These are phyloP conservation scores for Populus trichocarpa DNA, from an alignment of 441 rosid species.

Conservation along the genomic window DNA sequence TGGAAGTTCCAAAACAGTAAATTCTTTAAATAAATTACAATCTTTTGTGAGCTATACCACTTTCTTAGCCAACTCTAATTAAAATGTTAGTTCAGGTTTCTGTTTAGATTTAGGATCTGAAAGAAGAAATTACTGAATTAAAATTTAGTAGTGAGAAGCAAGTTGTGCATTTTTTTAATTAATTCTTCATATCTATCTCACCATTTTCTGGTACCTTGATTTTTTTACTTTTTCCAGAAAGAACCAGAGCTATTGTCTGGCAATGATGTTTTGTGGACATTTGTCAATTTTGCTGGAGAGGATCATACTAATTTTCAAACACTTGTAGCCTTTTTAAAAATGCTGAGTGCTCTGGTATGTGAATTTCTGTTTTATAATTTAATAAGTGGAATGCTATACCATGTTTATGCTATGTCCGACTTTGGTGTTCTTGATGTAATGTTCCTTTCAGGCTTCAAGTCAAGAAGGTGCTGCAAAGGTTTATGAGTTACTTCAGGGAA, in stretches of 20 bases:
- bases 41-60: background rate
- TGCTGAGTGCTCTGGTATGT: constrained; percentile 93
- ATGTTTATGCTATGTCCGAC: constrained; percentile 19
- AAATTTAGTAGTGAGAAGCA: background rate
- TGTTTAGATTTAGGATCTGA: background rate
- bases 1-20: constrained; percentile 5
- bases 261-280: constrained; percentile 97
- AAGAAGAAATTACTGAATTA: background rate
- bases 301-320: constrained; percentile 96
- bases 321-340: constrained; percentile 90
- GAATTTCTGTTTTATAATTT: constrained; percentile 14
- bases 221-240: constrained; percentile 49
- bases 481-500: constrained; percentile 85
- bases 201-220: constrained; percentile 4
- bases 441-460: constrained; percentile 70
- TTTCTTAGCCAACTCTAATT: background rate
- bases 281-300: constrained; percentile 97
- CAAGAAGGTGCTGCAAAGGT: constrained; percentile 96
- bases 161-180: background rate
- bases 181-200: background rate
- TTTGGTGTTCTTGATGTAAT: constrained; percentile 19
- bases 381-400: constrained; percentile 6
- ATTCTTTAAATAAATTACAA: background rate
- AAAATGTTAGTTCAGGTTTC: background rate
- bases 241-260: constrained; percentile 90